Conservation (phyloP, 2,329 filamentous ascomycete genomes). For the Trichoderma koningii region DNA sequence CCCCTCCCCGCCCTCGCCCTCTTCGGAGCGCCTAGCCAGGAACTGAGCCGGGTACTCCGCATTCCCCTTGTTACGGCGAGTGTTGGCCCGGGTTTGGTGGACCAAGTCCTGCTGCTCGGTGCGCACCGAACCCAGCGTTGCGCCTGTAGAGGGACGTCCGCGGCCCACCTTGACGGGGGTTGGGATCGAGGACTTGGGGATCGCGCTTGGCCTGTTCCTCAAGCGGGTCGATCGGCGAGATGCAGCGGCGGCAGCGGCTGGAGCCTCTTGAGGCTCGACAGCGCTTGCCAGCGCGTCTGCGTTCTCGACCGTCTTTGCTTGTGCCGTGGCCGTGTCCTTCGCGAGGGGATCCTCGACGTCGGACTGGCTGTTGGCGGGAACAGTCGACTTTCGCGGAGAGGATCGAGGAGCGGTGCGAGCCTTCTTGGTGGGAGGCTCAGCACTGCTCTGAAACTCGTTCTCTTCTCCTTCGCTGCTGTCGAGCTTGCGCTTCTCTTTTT, state of each 20-base stretch:
- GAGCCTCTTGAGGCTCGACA: slow-evolving; percentile 28
- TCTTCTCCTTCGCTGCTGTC: slow-evolving; percentile 32
- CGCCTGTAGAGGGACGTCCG: slow-evolving; percentile 27
- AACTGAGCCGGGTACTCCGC: slow-evolving; percentile 42
- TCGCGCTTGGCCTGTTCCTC: slow-evolving; percentile 31
- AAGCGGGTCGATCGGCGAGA: slow-evolving; percentile 41
- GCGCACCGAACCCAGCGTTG: slow-evolving; percentile 34
- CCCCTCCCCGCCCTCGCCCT: slow-evolving; percentile 30
- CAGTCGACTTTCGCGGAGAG: not conserved
- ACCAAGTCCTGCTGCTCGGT: slow-evolving; percentile 40
- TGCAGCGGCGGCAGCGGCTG: slow-evolving; percentile 29
- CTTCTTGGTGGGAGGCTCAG: slow-evolving; percentile 35
- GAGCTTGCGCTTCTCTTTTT: slow-evolving; percentile 40
- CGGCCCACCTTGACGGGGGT: slow-evolving; percentile 40
- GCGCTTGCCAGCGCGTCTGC: slow-evolving; percentile 27
- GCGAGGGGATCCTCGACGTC: slow-evolving; percentile 17
- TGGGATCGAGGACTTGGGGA: slow-evolving; percentile 40
- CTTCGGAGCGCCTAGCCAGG: slow-evolving; percentile 38
- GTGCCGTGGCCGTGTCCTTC: slow-evolving; percentile 11
- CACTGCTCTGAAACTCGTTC: slow-evolving; percentile 29
- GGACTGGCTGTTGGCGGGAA: slow-evolving; percentile 28
- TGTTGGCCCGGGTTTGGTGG: slow-evolving; percentile 41
- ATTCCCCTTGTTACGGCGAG: slow-evolving; percentile 41
- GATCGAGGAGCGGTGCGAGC: slow-evolving; percentile 31
- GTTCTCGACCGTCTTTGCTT: not conserved